Evolutionary conservation across 768 basidiomycete species (phyloP), one percentile per base, ranked within the genome.

Genomic region (Hygrophoropsis aurantiaca): DNA sequence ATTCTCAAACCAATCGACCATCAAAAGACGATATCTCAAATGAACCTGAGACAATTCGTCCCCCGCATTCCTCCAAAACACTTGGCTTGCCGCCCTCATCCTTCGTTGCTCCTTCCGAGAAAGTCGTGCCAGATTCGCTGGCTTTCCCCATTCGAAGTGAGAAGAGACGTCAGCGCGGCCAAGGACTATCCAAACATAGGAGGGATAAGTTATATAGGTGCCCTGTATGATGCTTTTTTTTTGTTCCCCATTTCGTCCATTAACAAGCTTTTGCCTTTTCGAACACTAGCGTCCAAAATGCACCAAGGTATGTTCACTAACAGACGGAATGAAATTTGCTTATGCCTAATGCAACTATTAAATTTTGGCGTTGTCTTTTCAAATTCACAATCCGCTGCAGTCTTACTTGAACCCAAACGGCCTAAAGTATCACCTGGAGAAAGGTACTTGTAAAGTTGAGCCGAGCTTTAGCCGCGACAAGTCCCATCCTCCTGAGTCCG

Each of bases 401-500:
- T 64, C 76, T 23, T 86, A 86, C 56, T 73, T 83, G 34, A 84
- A 82, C 60, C 75, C 81, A 7, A 85, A 84, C 52, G 84, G 85
- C 9, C 67, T 85, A 38, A 82, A 82, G 59, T 84, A 86, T 55
- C 84, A 85, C 54, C 62, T 81, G 42, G 79, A 82, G 55, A 84
- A 81, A 56, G 84, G 84, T 10, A 83, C 79, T 2, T 85, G 85
- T 59, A 74, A 70, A 48, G 66, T 75, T 32, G 74, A 72, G 33
- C 53, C 53, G 33, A 37, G 34, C 15, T 44, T 42, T 16, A 36
- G 26, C 42, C 36, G 21, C 37, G 39, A 34, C 26, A 36, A 30
- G n/a, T 16, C 7, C 27, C 5, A 23, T 15, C 34, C 27, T 7
- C 27, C 7, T 13, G 7, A 30, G 13, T 30, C 27, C 13, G 7